These are phyloP conservation scores for Daldinia grandis DNA, from an alignment of 495 filamentous ascomycete species.

Conservation along the genomic window DNA sequence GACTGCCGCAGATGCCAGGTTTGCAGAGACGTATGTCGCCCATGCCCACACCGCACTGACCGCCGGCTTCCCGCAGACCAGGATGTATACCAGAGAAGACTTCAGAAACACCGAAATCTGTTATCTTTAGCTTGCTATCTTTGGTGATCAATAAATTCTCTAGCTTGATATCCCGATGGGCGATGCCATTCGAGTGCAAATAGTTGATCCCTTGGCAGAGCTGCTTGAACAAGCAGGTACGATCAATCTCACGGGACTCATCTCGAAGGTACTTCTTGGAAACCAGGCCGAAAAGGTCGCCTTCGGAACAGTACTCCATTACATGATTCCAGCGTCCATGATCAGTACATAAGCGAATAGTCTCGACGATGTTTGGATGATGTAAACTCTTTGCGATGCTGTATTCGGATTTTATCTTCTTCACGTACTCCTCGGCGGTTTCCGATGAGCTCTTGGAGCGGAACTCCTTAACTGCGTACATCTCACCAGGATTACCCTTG, in stretches of 20 bases:
- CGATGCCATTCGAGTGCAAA: slow-evolving; percentile 74
- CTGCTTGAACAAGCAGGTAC: slow-evolving; percentile 83
- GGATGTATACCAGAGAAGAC: slow-evolving; percentile 80
- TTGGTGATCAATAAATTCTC: slow-evolving; percentile 77
- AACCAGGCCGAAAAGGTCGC: slow-evolving; percentile 76
- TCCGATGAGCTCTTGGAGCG: slow-evolving; percentile 69
- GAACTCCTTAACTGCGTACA: slow-evolving; percentile 83
- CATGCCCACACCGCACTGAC: slow-evolving; percentile 72
- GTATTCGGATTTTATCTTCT: slow-evolving; percentile 84
- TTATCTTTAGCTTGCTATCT: slow-evolving; percentile 78
- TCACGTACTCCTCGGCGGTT: slow-evolving; percentile 70
- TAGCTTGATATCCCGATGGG: slow-evolving; percentile 83
- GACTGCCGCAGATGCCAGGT: slow-evolving; percentile 77
- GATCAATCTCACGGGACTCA: slow-evolving; percentile 70
- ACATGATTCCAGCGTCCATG: slow-evolving; percentile 79
- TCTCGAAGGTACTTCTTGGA: slow-evolving; percentile 66
- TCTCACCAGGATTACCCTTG: slow-evolving; percentile 59
- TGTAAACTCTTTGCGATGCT: slow-evolving; percentile 77
- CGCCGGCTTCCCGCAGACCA: slow-evolving; percentile 67
- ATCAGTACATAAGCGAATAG: slow-evolving; percentile 71
- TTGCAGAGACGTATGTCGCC: slow-evolving; percentile 69
- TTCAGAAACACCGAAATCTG: slow-evolving; percentile 81
- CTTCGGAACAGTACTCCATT: slow-evolving; percentile 82
- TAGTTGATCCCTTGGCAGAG: slow-evolving; percentile 74
- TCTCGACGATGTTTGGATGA: slow-evolving; percentile 83